Evolutionary conservation across 2,329 filamentous ascomycete genomes (phyloP).

Genomic region (Zalaria obscura): DNA sequence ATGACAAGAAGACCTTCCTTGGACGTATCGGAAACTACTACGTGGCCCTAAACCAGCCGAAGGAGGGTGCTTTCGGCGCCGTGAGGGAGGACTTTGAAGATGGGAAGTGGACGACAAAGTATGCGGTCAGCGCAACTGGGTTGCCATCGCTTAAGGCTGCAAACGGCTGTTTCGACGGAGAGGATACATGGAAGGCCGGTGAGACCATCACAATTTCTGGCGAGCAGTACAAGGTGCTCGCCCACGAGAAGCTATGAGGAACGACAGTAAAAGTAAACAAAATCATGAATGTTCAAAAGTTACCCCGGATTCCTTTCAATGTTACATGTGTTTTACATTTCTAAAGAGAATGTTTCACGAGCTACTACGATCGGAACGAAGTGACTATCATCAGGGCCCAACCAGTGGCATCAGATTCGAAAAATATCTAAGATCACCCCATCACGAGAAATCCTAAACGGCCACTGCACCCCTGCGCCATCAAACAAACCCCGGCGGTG

Average conservation of each 20-base stretch:
- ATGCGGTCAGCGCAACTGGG: not conserved
- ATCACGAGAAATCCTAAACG: too few species aligned
- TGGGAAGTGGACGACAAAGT: not conserved
- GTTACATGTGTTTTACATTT: too few species aligned
- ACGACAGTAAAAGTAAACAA: too few species aligned
- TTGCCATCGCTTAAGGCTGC: constrained; percentile 1
- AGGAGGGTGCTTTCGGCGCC: not conserved
- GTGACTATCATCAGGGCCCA: too few species aligned
- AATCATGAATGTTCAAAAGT: too few species aligned
- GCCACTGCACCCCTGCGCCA: too few species aligned
- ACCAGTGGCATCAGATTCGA: too few species aligned
- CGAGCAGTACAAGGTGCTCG: constrained; percentile 1
- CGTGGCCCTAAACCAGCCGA: constrained; percentile 1
- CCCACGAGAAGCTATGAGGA: not conserved
- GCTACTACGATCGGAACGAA: too few species aligned
- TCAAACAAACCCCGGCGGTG: too few species aligned
- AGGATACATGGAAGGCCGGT: not conserved
- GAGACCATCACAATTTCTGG: not conserved
- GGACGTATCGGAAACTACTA: constrained; percentile 1
- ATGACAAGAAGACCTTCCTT: not conserved
- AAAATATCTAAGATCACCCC: too few species aligned
- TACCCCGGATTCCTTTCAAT: too few species aligned
- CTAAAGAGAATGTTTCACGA: too few species aligned
- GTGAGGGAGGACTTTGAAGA: constrained; percentile 2
- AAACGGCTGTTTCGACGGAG: not conserved